A percentile compares a stretch with the other conserved stretches of the same genome.
Evolutionary conservation across 495 filamentous ascomycete species (phyloP).

Genomic region (Hypoxylon trugodes): DNA sequence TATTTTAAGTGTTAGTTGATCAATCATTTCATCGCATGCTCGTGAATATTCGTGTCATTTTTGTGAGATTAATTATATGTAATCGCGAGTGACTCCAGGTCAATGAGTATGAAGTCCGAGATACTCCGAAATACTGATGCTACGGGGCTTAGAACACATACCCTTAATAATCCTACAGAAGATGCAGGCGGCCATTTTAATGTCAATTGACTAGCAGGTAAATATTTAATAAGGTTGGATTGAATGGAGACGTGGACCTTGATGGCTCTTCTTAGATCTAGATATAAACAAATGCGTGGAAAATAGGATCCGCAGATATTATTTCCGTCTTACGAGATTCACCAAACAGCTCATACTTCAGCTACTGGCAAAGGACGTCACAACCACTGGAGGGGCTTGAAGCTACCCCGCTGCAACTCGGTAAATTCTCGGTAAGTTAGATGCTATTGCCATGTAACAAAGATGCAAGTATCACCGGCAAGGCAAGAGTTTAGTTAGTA

Average conservation of each 20-base stretch:
- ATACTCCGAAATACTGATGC: too few relatives aligned
- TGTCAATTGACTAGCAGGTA: slow-evolving; percentile 6
- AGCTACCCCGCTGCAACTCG: slow-evolving; percentile 32
- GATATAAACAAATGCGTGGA: slow-evolving; percentile 24
- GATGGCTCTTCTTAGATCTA: slow-evolving; percentile 19
- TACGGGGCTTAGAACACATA: too few relatives aligned
- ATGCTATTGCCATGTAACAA: too few relatives aligned
- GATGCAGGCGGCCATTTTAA: slow-evolving; percentile 73
- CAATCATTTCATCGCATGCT: slow-evolving; percentile 10
- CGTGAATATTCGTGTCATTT: neutral
- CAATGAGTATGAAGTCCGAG: neutral
- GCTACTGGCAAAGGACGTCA: slow-evolving; percentile 12
- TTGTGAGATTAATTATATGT: neutral
- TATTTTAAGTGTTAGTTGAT: slow-evolving; percentile 17
- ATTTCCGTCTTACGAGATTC: neutral
- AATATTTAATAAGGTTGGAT: neutral
- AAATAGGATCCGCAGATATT: slow-evolving; percentile 14
- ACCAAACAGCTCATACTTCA: slow-evolving; percentile 8
- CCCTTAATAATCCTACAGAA: slow-evolving; percentile 99
- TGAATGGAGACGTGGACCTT: slow-evolving; percentile 29
- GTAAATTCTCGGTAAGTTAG: slow-evolving; percentile 20
- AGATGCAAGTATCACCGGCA: too few relatives aligned
- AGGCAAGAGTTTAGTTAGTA: too few relatives aligned
- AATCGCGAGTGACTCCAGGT: neutral
- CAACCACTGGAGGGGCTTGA: slow-evolving; percentile 16